Percentiles rank a stretch among this genome's conserved stretches.
Evolutionary conservation across 176 grass and related monocot species (phyloP).

Genomic region (Oryza glaberrima): DNA sequence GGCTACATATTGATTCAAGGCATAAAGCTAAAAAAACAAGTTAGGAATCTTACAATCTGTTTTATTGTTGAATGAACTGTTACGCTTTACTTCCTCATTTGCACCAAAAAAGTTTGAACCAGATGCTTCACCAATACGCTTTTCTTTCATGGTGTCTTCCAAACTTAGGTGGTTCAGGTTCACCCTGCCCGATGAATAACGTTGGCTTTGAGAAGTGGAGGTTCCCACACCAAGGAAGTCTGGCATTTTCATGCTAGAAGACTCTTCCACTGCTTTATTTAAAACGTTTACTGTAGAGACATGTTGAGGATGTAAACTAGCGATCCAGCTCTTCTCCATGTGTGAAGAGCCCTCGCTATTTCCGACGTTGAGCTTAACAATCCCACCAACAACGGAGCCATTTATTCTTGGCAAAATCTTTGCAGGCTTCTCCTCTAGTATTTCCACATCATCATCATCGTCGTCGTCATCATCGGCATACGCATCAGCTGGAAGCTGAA

Average conservation of each 20-base stretch:
- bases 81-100: constrained; percentile 32
- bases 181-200: constrained; percentile 36
- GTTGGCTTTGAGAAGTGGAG: constrained; percentile 34
- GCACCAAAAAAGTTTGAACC: constrained; percentile 38
- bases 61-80: constrained; percentile 42
- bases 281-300: constrained; percentile 29
- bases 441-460: constrained; percentile 45
- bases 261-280: constrained; percentile 40
- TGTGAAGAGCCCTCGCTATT: constrained; percentile 5
- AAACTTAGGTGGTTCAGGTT: constrained; percentile 40
- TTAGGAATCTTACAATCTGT: constrained; percentile 48
- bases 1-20: constrained; percentile 17
- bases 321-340: constrained; percentile 36
- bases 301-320: constrained; percentile 35
- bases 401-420: constrained; percentile 16
- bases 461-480: constrained; percentile 43
- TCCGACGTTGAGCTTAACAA: constrained; percentile 37
- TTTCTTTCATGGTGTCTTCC: constrained; percentile 35
- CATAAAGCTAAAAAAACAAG: constrained; percentile 20
- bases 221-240: constrained; percentile 37
- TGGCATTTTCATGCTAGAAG: constrained; percentile 38
- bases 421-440: constrained; percentile 39
- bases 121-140: constrained; percentile 32
- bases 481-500: constrained; percentile 52
- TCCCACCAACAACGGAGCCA: constrained; percentile 33